Base-by-base conservation (phyloP, 805 yeast species). In the Starmerella sp. region DNA sequence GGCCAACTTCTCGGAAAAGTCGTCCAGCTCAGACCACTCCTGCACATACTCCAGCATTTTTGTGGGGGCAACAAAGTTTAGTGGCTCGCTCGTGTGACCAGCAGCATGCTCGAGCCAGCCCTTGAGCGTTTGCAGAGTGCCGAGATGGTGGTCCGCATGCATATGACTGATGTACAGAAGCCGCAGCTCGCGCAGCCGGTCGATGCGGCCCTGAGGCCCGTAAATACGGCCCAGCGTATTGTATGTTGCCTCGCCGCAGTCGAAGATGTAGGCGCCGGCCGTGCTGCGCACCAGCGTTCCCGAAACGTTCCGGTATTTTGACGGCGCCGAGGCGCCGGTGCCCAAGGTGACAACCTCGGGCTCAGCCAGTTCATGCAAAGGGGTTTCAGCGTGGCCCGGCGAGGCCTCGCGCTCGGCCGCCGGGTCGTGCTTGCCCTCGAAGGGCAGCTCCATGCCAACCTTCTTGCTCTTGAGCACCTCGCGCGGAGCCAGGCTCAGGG, bases 71-170 rank as follows among this genome's bases (percentile, higher is more conserved):
- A 89, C 75, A 31, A 91, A 65, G 59, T 76, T 79, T 10, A 91
- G 69, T 39, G 53, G 15, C 14, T 42, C 14, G 10, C 42, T 35
- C 2, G 17, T 22, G 7, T n/a, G 39, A 1, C 46, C 29, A 3
- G 38, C 35, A 14, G 34, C 39, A 9, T 54, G 62, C 28, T 42
- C 29, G 6, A 58, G 51, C 95, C 97, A 90, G 59, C 79, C 80
- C 39, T 75, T 73, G 31, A 93, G 73, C 4, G 93, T 67, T 5
- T 87, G 77, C 8, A 84, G 71, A 5, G 86, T 74, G 0, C 99
- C 99, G 43, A 93, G 71, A 68, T 91, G 97, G 67, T 93, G 99
- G 67, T 93, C 99, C 0, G 97, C 98, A 69, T 93, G 99, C 62
- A 91, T 73, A 73, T 93, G 99, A 62, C 95, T 84, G 53, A 93